Evolutionary conservation across 2,329 filamentous ascomycete genomes (phyloP), one percentile per base, ranked within the genome.

Genomic region (Arthroderma sp.): DNA sequence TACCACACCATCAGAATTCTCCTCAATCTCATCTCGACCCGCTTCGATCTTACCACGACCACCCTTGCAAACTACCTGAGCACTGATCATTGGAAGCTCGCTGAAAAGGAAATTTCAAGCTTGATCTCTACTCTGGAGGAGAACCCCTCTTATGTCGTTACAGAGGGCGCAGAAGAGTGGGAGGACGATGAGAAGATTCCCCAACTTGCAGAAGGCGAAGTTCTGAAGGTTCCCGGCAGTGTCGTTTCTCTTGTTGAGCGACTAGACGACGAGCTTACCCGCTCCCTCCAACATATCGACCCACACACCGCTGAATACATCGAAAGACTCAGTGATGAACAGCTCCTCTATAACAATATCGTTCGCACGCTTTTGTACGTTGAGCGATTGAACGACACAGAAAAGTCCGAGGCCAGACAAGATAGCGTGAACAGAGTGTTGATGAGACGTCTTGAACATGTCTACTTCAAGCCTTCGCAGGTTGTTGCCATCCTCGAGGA

Each of bases 261-360:
- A 60, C 77, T 98, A 15, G 91, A 98, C 58, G 91, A 98, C 59
- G 93, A 98, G 70, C 84, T 98, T 52, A 94, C 86, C 50, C 82
- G 91, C 56, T 95, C 91, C n/a, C 75, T 98, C 43, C 91, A 98
- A 68, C 85, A 82, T 66, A 95, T 98, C 59, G 91, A 98, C 63
- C 93, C 91, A 46, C 91, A 98, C 69, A 98, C 91, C 36, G 91
- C 91, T 29, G 91, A 98, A 69, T 98, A 98, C 62, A 94, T 98
- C 50, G 91, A 98, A 63, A 80, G 93, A 48, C 71, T 98, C 48
- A 83, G 84, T 45, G 91, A 98, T 58, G 91, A 98, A 71, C 83
- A 82, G 51, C 72, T 82, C 40, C 73, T 98, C 42, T 98, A 98
- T 73, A 87, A 86, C 66, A 83, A 86, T 66, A 85, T 98, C 63